phyloP scores from a whole-genome alignment of 768 basidiomycete species.

The Sporobolomyces roseus region DNA sequence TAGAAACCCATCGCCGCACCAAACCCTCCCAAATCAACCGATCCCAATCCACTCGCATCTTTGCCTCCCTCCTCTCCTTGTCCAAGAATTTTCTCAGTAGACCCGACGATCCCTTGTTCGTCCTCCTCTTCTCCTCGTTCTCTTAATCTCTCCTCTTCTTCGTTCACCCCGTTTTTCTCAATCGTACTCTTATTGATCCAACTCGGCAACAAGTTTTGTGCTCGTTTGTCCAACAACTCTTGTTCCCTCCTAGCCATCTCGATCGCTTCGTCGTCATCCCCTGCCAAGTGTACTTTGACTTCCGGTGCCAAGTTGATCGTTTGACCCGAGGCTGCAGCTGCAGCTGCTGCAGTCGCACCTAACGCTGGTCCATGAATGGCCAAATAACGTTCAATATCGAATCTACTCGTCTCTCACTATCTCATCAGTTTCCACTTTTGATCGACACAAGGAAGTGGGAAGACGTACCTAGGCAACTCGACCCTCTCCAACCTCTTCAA shows the following conservation, averaged over 20 bases:
- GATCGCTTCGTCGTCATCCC: slow-evolving; percentile 85
- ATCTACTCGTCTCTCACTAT: slow-evolving; percentile 8
- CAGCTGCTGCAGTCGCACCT: slow-evolving; percentile 69
- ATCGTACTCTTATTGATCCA: slow-evolving; percentile 98
- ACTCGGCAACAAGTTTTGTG: slow-evolving; percentile 81
- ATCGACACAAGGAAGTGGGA: no score
- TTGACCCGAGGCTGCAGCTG: slow-evolving; percentile 38
- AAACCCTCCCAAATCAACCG: not conserved
- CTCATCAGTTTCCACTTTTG: no score
- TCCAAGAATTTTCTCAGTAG: no score
- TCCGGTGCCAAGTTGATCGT: slow-evolving; percentile 62
- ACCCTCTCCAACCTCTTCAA: slow-evolving; percentile 84
- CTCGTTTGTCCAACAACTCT: slow-evolving; percentile 76
- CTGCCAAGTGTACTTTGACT: slow-evolving; percentile 66
- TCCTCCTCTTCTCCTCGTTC: not conserved
- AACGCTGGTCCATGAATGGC: slow-evolving; percentile 58
- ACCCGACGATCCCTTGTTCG: slow-evolving; percentile 11
- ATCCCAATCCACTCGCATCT: no score
- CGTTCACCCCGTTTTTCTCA: slow-evolving; percentile 59
- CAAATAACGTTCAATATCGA: slow-evolving; percentile 51
- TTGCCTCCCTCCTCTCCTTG: not conserved
- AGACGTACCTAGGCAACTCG: slow-evolving; percentile 71
- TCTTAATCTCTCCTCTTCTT: not conserved
- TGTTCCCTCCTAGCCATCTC: slow-evolving; percentile 66
- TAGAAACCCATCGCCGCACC: slow-evolving; percentile 15